Conservation (phyloP, 352 stramenopile species). For the Plasmopara muralis region DNA sequence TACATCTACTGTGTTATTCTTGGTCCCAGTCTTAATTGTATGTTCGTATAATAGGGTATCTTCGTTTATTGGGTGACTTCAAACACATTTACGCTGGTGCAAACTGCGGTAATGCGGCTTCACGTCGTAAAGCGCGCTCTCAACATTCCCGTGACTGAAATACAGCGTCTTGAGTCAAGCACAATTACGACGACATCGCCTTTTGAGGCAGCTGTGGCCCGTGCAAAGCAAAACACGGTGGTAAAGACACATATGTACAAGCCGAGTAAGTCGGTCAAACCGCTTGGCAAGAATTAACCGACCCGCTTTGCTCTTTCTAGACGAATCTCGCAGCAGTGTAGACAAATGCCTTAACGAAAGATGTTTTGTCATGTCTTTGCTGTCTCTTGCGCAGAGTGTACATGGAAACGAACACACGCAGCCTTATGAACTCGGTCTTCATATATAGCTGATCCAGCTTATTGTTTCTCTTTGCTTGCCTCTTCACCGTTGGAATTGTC, state of each 20-base stretch:
- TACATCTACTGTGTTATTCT: neutral
- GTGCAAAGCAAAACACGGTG: conserved; percentile 57
- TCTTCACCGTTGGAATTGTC: neutral
- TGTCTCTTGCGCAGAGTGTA: conserved; percentile 8
- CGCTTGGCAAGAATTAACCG: conserved; percentile 27
- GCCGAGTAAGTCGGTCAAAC: conserved; percentile 30
- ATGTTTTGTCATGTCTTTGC: conserved; percentile 1
- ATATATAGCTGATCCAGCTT: conserved; percentile 1
- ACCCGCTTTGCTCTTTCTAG: conserved; percentile 8
- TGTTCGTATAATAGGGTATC: conserved; percentile 37
- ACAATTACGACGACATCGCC: conserved; percentile 38
- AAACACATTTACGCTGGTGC: conserved; percentile 67
- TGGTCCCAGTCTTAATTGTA: conserved; percentile 2
- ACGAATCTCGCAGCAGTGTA: neutral
- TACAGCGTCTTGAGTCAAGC: conserved; percentile 29
- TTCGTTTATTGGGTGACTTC: conserved; percentile 86
- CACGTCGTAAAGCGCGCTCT: conserved; percentile 47
- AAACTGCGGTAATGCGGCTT: conserved; percentile 54
- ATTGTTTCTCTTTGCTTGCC: conserved; percentile 11
- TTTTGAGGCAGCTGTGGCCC: conserved; percentile 65
- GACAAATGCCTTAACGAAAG: neutral
- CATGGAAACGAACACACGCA: neutral
- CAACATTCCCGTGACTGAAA: conserved; percentile 44
- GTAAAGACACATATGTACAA: conserved; percentile 71
- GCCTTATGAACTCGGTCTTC: too few species aligned